Conservation (phyloP, 129 eudicot genomes). For the Mikania micrantha region DNA sequence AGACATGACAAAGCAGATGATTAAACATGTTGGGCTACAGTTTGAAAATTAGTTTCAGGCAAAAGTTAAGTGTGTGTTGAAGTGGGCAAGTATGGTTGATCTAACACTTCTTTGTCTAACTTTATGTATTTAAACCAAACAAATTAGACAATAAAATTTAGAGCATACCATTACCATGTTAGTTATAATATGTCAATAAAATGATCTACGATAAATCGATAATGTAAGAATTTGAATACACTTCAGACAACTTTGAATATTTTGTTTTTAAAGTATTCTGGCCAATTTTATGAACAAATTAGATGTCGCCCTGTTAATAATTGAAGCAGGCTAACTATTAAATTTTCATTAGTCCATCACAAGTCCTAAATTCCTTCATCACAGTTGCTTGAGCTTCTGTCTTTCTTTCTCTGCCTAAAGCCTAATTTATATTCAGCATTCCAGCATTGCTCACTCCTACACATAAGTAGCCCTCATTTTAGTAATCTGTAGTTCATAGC, state of each 20-base stretch:
- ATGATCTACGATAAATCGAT: not conserved
- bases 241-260: not conserved
- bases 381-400: too few relatives aligned
- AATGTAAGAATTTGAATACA: not conserved
- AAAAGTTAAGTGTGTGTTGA: not conserved
- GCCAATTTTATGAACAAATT: too few relatives aligned
- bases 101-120: not conserved
- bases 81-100: not conserved
- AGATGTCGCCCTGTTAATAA: too few relatives aligned
- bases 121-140: not conserved
- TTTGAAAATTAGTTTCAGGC: not conserved
- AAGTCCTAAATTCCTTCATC: too few relatives aligned
- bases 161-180: not conserved
- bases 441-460: too few relatives aligned
- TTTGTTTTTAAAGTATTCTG: too few relatives aligned
- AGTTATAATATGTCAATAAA: not conserved
- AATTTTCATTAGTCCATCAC: too few relatives aligned
- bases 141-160: not conserved
- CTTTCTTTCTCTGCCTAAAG: too few relatives aligned
- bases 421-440: too few relatives aligned
- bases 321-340: too few relatives aligned
- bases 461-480: too few relatives aligned
- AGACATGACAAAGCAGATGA: not conserved
- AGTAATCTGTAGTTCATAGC: too few relatives aligned
- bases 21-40: not conserved